Evolutionary conservation across 495 filamentous ascomycete species (phyloP).

Genomic region (Cercophora sp.): DNA sequence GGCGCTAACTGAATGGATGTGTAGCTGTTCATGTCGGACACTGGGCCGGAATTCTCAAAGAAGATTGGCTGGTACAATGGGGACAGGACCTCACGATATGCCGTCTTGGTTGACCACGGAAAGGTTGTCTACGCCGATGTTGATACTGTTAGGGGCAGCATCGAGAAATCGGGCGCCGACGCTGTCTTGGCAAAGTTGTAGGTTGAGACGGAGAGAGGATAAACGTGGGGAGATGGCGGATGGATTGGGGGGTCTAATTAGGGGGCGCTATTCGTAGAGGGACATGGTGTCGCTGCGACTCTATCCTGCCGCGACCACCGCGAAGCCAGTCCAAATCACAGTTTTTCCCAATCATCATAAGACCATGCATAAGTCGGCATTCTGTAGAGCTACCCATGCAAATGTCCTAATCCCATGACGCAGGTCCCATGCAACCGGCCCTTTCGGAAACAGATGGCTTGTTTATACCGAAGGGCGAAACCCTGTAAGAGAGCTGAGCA

Average conservation of each 20-base stretch:
- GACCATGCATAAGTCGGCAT: slow-evolving; percentile 32
- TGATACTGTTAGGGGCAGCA: slow-evolving; percentile 66
- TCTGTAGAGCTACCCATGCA: slow-evolving; percentile 36
- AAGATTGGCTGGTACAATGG: slow-evolving; percentile 76
- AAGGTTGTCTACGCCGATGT: slow-evolving; percentile 84
- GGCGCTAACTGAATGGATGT: not conserved
- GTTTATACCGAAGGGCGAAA: slow-evolving; percentile 24
- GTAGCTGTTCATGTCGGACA: slow-evolving; percentile 83
- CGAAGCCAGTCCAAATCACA: no score
- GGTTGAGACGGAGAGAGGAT: not conserved
- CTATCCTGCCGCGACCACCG: not conserved
- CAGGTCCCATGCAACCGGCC: slow-evolving; percentile 33
- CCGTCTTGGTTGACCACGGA: slow-evolving; percentile 83
- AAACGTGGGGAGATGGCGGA: slow-evolving; percentile 12
- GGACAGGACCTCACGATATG: slow-evolving; percentile 75
- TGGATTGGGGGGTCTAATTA: slow-evolving; percentile 3
- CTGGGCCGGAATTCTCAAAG: slow-evolving; percentile 72
- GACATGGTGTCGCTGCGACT: not conserved
- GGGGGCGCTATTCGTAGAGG: not conserved
- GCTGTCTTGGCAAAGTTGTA: slow-evolving; percentile 67
- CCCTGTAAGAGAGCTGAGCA: slow-evolving; percentile 31
- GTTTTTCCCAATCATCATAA: no score
- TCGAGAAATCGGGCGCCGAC: slow-evolving; percentile 69
- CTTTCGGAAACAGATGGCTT: slow-evolving; percentile 25
- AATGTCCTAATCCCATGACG: slow-evolving; percentile 22